Base-by-base conservation (phyloP, 108 stramenopile species). In the Skeletonema potamos region DNA sequence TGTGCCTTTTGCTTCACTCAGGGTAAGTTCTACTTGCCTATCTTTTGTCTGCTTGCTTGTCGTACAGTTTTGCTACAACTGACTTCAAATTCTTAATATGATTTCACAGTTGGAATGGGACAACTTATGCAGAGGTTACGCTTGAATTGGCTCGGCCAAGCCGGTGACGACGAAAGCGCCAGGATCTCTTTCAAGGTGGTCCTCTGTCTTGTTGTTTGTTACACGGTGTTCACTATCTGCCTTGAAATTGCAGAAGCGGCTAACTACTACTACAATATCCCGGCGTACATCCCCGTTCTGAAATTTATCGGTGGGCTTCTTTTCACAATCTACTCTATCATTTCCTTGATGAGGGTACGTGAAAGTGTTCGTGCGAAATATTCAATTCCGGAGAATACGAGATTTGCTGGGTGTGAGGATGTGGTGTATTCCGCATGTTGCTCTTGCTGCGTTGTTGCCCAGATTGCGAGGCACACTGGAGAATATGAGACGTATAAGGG, bases 91-190 rank as follows among this genome's bases (percentile, higher is more conserved):
- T 41, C 64, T 18, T 4, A 34, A 29, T 58, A 24, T 34, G 6
- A 61, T 27, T n/a, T n/a, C n/a, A n/a, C 43, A 83, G 69, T 92
- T 59, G 76, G 81, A 32, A 89, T 91, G 89, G 91, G 66, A 15
- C 94, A 95, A 77, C 66, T 92, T 22, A 90, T 95, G 87, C 87
- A 77, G n/a, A 82, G 94, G 29, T 71, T 95, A 85, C 72, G 86
- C 13, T 57, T 95, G 55, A 91, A 84, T 51, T 95, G 91, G 91
- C 65, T 95, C 37, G 94, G 94, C 12, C 72, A 86, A 56, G 76
- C 79, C 20, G 87, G 81, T 10, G 64, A 80, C 1, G 64, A 66
- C 9, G 54, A 67, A 9, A 61, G 85, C 12, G 82, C 90, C 20
- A 75, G 70, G 55, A 77, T 85, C 36, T 89, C 91, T 1, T 90